A percentile compares a stretch with the other conserved stretches of the same genome.
These are phyloP conservation scores for Pisolithus sp. DNA, from an alignment of 768 basidiomycete species.

Conservation along the genomic window DNA sequence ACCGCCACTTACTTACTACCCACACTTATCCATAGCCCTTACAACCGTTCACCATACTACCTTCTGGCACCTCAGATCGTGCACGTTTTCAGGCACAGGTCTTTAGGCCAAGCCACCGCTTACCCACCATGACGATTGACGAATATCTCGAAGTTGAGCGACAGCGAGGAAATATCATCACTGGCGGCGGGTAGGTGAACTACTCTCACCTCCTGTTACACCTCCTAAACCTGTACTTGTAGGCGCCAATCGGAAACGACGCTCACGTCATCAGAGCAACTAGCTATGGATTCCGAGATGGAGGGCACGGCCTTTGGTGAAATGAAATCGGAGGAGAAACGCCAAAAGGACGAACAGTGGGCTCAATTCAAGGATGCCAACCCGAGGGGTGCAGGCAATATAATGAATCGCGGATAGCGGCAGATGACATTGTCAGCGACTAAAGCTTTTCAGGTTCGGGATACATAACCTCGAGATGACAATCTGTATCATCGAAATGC, in stretches of 20 bases:
- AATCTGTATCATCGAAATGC: constrained; percentile 17
- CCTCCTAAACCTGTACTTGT: constrained; percentile 5
- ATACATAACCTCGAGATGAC: constrained; percentile 8
- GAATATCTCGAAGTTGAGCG: constrained; percentile 87
- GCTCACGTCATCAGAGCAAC: constrained; percentile 72
- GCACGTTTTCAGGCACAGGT: constrained; percentile 71
- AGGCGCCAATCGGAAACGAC: constrained; percentile 62
- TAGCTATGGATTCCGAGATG: constrained; percentile 74
- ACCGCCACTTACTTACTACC: constrained; percentile 3
- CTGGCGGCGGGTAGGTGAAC: constrained; percentile 72
- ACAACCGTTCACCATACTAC: constrained; percentile 89
- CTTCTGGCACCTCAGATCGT: constrained; percentile 61
- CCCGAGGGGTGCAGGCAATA: constrained; percentile 91
- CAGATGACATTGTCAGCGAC: constrained; percentile 4
- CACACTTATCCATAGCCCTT: constrained; percentile 50
- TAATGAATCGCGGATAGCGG: constrained; percentile 76
- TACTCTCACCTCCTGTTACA: neutral
- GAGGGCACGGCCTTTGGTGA: constrained; percentile 71
- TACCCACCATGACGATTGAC: constrained; percentile 95
- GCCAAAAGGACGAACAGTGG: constrained; percentile 88
- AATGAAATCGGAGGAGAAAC: constrained; percentile 65
- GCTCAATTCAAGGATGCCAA: constrained; percentile 82
- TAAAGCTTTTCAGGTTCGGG: neutral
- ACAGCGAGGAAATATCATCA: constrained; percentile 78
- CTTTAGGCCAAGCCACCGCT: constrained; percentile 73